Base-by-base conservation (phyloP, 1,139 yeast genomes). In the Protomyces arabidopsidicola region DNA sequence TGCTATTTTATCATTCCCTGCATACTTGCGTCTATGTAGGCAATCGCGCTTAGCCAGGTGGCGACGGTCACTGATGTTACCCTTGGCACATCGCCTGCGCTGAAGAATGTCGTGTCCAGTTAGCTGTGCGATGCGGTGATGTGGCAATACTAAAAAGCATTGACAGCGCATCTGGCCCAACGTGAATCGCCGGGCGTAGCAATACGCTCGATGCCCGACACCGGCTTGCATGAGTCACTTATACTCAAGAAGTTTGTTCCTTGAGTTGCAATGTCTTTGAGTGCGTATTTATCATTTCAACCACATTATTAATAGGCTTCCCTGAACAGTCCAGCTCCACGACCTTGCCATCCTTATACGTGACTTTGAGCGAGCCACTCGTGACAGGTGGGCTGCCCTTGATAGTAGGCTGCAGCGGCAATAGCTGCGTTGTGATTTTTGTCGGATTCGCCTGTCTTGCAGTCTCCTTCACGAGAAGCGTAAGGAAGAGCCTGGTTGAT, bases 291-390 rank as follows among this genome's bases (percentile, higher is more conserved):
- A 58, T 34, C 42, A 38, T 50, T 27, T 38, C 45, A 27, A 58
- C 62, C 16, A 58, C 42, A 12, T 31, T 55, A 14, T 39, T 42
- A 36, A 58, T 58, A 4, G 42, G 51, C 20, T 50, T 36, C 34
- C 24, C 38, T 20, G 45, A 45, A 4, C 56, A 36, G 18, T 39
- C 62, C 36, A 93, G 84, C 67, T 82, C 85, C 70, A 87, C 86
- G 53, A 81, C 75, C 62, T 86, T 82, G 22, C 97, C 97, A 69
- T 84, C 83, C 65, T 79, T 84, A 76, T 89, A 89, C 59, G 90
- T 87, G n/a, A 93, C 87, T 71, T 82, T 82, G 70, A 93, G 78
- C 61, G 80, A 82, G 69, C 93, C 75, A 10, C 48, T 20, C 16
- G 22, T n/a, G 9, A 20, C 22, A 18, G 14, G 24, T 20, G 10